These are phyloP conservation scores for Linnemannia schmuckeri DNA, from an alignment of 192 early-diverging fungal genomes.

Conservation along the genomic window DNA sequence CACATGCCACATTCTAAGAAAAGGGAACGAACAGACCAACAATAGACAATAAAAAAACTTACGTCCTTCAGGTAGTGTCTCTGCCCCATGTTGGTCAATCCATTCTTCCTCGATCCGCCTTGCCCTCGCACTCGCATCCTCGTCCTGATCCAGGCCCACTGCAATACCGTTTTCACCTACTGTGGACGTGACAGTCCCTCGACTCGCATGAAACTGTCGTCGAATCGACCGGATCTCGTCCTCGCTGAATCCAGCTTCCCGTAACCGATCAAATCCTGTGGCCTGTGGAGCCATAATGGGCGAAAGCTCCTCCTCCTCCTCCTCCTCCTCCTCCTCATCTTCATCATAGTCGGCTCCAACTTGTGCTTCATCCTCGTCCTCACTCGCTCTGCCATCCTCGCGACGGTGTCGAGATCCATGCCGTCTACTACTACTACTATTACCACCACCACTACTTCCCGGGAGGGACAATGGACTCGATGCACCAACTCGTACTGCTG, in stretches of 20 bases:
- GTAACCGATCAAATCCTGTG: constrained; percentile 69
- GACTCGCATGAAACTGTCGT: constrained; percentile 66
- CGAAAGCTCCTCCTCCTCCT: constrained; percentile 36
- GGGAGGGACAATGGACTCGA: constrained; percentile 32
- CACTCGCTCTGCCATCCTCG: not conserved
- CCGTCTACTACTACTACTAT: not conserved
- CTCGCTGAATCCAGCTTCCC: constrained; percentile 70
- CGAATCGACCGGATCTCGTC: constrained; percentile 68
- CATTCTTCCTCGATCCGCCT: constrained; percentile 66
- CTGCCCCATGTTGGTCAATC: constrained; percentile 67
- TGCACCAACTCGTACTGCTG: not conserved
- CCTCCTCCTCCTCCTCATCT: not conserved
- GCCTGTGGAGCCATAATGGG: constrained; percentile 56
- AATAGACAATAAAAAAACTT: constrained; percentile 37
- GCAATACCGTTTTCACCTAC: constrained; percentile 53
- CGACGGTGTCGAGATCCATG: not conserved
- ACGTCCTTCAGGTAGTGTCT: constrained; percentile 69
- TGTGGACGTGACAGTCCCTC: constrained; percentile 48
- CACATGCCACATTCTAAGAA: not conserved
- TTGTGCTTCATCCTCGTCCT: not conserved
- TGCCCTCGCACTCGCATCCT: constrained; percentile 42
- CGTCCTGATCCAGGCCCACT: constrained; percentile 38
- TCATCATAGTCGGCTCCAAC: not conserved
- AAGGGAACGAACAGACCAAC: not conserved
- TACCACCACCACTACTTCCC: not conserved